Conservation (phyloP, 2,329 filamentous ascomycete species). For the Penicillium polonicum region DNA sequence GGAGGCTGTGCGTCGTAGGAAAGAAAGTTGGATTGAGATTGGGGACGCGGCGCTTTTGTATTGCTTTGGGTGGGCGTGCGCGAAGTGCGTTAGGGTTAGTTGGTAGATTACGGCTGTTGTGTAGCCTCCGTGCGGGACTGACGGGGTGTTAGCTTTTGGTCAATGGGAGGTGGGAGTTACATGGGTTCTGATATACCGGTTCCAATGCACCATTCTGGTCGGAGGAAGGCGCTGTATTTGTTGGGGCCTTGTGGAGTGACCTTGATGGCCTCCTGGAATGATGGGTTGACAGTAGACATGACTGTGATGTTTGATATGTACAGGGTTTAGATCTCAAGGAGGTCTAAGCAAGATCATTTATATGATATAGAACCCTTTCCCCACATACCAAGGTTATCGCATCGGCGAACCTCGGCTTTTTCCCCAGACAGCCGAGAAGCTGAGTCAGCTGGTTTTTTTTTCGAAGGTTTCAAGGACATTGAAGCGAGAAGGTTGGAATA, state of each 20-base stretch:
- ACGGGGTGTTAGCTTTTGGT: constrained; percentile 10
- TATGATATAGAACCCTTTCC: not conserved
- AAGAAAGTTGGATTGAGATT: constrained; percentile 64
- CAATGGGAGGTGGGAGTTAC: constrained; percentile 13
- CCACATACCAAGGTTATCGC: not conserved
- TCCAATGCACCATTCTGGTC: constrained; percentile 64
- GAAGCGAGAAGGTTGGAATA: not conserved
- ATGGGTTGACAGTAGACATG: constrained; percentile 25
- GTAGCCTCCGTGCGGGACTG: constrained; percentile 71
- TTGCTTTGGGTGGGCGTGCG: constrained; percentile 56
- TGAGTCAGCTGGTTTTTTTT: not conserved
- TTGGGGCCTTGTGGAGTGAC: constrained; percentile 48
- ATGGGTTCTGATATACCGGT: constrained; percentile 45
- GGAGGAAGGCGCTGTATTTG: constrained; percentile 57
- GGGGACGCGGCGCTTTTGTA: constrained; percentile 53
- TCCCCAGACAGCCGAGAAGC: not conserved
- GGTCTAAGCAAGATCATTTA: not conserved
- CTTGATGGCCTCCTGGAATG: constrained; percentile 40
- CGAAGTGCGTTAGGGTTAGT: constrained; percentile 60
- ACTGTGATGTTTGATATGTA: not conserved
- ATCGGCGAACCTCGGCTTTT: constrained; percentile 10
- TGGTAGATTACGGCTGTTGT: constrained; percentile 63
- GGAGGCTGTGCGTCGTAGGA: constrained; percentile 61
- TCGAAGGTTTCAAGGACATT: not conserved
- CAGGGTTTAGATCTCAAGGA: not conserved